Conservation (phyloP, 1,284 basidiomycete species). For the Lignosus rhinocerotis region DNA sequence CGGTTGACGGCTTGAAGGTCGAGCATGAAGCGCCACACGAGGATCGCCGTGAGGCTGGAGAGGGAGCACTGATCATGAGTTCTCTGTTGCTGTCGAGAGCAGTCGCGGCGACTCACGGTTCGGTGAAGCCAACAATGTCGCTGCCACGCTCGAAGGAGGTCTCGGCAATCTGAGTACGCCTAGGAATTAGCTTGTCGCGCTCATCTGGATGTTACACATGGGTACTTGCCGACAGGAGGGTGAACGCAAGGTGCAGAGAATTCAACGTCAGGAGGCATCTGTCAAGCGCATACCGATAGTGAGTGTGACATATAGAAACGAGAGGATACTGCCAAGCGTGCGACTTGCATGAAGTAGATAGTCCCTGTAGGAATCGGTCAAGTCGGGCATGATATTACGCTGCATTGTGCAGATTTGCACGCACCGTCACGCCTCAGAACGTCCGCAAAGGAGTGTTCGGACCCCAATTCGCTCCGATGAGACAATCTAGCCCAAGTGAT, state of each 20-base stretch:
- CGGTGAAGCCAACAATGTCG: not conserved
- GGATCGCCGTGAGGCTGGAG: not conserved
- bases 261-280: not conserved
- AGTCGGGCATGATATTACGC: not conserved
- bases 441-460: not conserved
- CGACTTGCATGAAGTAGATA: not conserved
- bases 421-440: not conserved
- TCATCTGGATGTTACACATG: not conserved
- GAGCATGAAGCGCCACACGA: constrained; percentile 1
- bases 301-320: not conserved
- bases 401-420: not conserved
- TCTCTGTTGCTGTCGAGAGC: not conserved
- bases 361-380: not conserved
- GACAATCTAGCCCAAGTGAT: not conserved
- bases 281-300: not conserved
- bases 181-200: not conserved
- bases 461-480: not conserved
- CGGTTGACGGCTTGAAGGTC: not conserved
- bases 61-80: not conserved
- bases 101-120: not conserved
- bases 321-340: no score
- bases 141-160: not conserved
- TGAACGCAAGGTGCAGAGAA: not conserved
- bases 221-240: not conserved
- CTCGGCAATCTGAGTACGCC: not conserved